Evolutionary conservation across 306 rosid genomes (phyloP), one percentile per base, ranked within the genome.

Genomic region (Gastrolobium bilobum): DNA sequence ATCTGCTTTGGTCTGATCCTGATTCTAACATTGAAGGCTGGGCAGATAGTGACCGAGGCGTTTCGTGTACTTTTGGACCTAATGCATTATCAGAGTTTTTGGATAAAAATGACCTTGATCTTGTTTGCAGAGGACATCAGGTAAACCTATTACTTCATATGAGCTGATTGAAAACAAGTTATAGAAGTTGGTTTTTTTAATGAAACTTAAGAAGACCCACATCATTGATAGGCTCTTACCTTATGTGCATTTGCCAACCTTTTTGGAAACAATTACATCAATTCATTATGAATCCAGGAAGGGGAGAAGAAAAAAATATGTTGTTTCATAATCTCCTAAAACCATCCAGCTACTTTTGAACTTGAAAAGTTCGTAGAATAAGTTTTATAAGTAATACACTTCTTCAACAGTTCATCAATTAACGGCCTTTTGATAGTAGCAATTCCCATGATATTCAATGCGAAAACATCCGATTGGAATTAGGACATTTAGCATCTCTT

Each of bases 1-100:
- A 93, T 87, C 85, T 93, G 69, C 98, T 93, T 60, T 93, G 98
- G 98, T 77, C 98, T 34, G 97, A 93, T 85, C 97, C 97, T 71
- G 90, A 89, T 87, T 0, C 84, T 35, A 84, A 5, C 14, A 30
- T 86, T 79, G 87, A 89, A 10, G 93, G 97, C 6, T 93, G 94
- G 97, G 90, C 82, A 4, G 89, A 85, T 0, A 93, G 93, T 50
- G 98, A 89, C 78, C 83, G 98, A 14, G 98, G 98, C 31, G 82
- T 91, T 76, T 93, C 98, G 6, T 84, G 79, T 63, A 87, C 88
- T 69, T 93, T 93, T 83, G 98, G 98, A 78, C 53, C 98, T 31
- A 87, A 85, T 80, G 84, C 13, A 51, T 78, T 93, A 15, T 51
- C 66, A 0, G 89, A 88, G 1, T 89, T 93, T 82, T 86, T 93